phyloP scores from a whole-genome alignment of 2,329 filamentous ascomycete species.

The Neopestalotiopsis sp. region DNA sequence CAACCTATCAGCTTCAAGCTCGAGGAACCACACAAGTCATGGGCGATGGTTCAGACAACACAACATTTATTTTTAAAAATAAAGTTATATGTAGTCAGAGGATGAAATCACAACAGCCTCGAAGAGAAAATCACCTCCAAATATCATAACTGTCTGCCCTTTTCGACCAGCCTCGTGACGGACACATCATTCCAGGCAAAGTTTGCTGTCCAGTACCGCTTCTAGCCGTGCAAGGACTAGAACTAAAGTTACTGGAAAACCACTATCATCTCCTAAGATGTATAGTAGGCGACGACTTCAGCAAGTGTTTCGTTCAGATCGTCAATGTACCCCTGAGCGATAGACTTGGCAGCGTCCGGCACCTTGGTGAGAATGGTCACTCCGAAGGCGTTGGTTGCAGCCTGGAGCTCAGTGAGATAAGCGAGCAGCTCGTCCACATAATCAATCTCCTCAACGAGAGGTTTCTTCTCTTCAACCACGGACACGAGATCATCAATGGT shows the following conservation, averaged over 20 bases:
- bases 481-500: constrained; percentile 6
- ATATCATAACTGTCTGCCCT: too few relatives aligned
- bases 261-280: background rate
- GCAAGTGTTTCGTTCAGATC: constrained; percentile 7
- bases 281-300: constrained; percentile 8
- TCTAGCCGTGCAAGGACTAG: background rate
- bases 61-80: too few relatives aligned
- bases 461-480: constrained; percentile 12
- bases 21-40: too few relatives aligned
- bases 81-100: too few relatives aligned
- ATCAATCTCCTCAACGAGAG: constrained; percentile 7
- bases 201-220: too few relatives aligned
- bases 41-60: too few relatives aligned
- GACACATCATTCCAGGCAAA: too few relatives aligned
- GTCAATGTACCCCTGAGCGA: constrained; percentile 17
- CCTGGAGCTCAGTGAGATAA: constrained; percentile 3
- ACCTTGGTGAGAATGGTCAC: constrained; percentile 13
- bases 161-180: too few relatives aligned
- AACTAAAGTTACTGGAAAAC: background rate
- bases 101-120: too few relatives aligned
- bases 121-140: too few relatives aligned
- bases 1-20: too few relatives aligned
- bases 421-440: constrained; percentile 4
- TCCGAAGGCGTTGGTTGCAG: constrained; percentile 11
- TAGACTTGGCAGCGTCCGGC: constrained; percentile 5